Conservation (phyloP, 495 filamentous ascomycete genomes). For the Astrothelium macrocarpum region DNA sequence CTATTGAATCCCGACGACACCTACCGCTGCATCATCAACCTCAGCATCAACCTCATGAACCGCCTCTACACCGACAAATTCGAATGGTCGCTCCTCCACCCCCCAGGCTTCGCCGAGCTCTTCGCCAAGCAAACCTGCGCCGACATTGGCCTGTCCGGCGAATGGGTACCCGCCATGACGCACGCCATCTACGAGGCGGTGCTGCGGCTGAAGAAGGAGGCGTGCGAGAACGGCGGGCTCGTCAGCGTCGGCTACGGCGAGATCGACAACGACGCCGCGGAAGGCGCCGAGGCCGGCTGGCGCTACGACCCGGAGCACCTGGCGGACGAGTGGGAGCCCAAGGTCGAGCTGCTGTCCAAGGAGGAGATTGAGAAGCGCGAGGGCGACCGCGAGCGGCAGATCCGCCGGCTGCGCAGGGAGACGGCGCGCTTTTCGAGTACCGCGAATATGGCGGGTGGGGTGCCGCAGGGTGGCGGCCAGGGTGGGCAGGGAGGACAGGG, state of each 20-base stretch:
- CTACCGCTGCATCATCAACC: slow-evolving; percentile 78
- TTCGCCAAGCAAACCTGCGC: slow-evolving; percentile 89
- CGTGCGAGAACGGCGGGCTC: slow-evolving; percentile 77
- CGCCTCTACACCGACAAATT: slow-evolving; percentile 94
- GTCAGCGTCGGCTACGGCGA: slow-evolving; percentile 64
- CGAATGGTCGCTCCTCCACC: slow-evolving; percentile 94
- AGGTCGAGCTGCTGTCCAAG: slow-evolving; percentile 78
- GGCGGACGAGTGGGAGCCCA: slow-evolving; percentile 88
- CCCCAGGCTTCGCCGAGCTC: slow-evolving; percentile 78
- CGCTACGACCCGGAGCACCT: slow-evolving; percentile 85
- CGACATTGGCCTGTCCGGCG: slow-evolving; percentile 76
- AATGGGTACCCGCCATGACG: slow-evolving; percentile 90
- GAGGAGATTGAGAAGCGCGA: slow-evolving; percentile 98
- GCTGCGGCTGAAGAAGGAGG: slow-evolving; percentile 87
- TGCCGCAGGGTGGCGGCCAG: slow-evolving; percentile 40
- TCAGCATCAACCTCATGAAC: slow-evolving; percentile 89
- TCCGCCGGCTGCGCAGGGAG: slow-evolving; percentile 75
- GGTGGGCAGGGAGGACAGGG: too few species aligned
- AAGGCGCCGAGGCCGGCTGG: slow-evolving; percentile 76
- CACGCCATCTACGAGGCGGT: slow-evolving; percentile 97
- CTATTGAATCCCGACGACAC: slow-evolving; percentile 78
- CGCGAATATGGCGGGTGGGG: slow-evolving; percentile 57
- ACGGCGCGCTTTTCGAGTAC: slow-evolving; percentile 86
- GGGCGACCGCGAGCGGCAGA: slow-evolving; percentile 85
- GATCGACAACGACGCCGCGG: slow-evolving; percentile 81